Evolutionary conservation across 164 flowering plant species (phyloP).

Genomic region (Nymphaea colorata): DNA sequence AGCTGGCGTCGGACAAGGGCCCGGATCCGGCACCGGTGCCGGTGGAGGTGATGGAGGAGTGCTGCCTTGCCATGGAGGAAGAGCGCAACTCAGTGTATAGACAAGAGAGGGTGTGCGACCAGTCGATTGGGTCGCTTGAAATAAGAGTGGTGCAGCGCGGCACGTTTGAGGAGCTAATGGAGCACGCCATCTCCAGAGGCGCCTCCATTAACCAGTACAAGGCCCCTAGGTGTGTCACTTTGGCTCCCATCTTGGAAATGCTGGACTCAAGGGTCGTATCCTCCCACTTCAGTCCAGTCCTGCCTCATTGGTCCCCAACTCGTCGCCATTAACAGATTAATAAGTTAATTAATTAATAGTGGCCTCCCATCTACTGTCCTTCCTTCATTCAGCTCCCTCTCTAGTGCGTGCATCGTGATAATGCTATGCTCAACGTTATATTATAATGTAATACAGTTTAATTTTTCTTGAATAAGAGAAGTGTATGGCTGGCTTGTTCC

Average conservation of each 20-base stretch:
- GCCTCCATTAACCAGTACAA: slow-evolving; percentile 38
- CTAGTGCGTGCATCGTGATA: no score
- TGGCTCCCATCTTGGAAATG: slow-evolving; percentile 26
- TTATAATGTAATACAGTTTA: no score
- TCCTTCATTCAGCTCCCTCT: background rate
- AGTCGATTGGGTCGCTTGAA: slow-evolving; percentile 32
- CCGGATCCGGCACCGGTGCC: slow-evolving; percentile 8
- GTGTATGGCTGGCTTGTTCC: no score
- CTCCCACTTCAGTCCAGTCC: slow-evolving; percentile 28
- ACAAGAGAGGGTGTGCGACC: slow-evolving; percentile 23
- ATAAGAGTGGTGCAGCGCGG: slow-evolving; percentile 28
- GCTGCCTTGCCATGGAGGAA: slow-evolving; percentile 30
- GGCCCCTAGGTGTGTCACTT: slow-evolving; percentile 34
- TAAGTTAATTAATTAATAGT: no score
- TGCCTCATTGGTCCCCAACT: slow-evolving; percentile 56
- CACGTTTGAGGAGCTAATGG: slow-evolving; percentile 42
- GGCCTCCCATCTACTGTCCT: background rate
- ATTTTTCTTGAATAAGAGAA: no score
- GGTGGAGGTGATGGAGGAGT: slow-evolving; percentile 18
- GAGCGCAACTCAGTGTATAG: slow-evolving; percentile 26
- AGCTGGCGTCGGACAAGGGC: slow-evolving; percentile 19
- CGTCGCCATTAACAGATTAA: background rate
- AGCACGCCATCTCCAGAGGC: slow-evolving; percentile 37
- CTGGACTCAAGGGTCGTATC: slow-evolving; percentile 28
- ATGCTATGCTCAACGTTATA: no score